These are phyloP conservation scores for Galium porrigens DNA, from an alignment of 305 asterid species.

Conservation along the genomic window DNA sequence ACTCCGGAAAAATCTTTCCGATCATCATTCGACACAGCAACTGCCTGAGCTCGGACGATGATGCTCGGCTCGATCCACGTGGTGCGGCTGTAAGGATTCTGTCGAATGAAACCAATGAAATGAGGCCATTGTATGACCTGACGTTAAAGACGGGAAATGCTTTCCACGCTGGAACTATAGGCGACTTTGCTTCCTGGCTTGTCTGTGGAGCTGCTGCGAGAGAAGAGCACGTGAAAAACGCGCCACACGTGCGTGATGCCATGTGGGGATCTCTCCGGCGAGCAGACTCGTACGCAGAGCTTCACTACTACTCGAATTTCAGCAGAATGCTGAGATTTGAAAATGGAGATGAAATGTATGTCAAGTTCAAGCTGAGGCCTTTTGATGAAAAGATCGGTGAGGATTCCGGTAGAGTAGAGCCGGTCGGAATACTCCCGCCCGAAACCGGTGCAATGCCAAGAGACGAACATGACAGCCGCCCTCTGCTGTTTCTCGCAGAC, in stretches of 20 bases:
- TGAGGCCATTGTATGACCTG: constrained; percentile 32
- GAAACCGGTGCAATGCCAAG: constrained; percentile 58
- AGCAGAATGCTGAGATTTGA: constrained; percentile 37
- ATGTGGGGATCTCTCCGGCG: constrained; percentile 46
- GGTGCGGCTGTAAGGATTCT: constrained; percentile 51
- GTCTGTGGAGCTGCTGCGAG: constrained; percentile 46
- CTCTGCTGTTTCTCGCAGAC: constrained; percentile 40
- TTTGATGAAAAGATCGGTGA: constrained; percentile 27
- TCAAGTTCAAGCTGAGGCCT: constrained; percentile 47
- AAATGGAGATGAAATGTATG: constrained; percentile 44
- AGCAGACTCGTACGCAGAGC: constrained; percentile 38
- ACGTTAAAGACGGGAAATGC: constrained; percentile 51
- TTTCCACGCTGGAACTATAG: constrained; percentile 45
- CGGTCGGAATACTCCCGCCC: constrained; percentile 47
- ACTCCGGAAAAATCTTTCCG: constrained; percentile 28
- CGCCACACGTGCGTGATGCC: constrained; percentile 48
- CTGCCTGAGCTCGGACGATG: constrained; percentile 57
- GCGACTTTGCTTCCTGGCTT: constrained; percentile 62
- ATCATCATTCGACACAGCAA: constrained; percentile 49
- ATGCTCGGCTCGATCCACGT: constrained; percentile 51
- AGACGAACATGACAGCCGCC: constrained; percentile 42
- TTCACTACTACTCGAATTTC: constrained; percentile 47
- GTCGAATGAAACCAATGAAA: constrained; percentile 18
- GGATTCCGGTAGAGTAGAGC: constrained; percentile 45
- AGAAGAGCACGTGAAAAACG: constrained; percentile 48